Evolutionary conservation across 2,329 filamentous ascomycete genomes (phyloP).

Genomic region (Apiospora koreana): DNA sequence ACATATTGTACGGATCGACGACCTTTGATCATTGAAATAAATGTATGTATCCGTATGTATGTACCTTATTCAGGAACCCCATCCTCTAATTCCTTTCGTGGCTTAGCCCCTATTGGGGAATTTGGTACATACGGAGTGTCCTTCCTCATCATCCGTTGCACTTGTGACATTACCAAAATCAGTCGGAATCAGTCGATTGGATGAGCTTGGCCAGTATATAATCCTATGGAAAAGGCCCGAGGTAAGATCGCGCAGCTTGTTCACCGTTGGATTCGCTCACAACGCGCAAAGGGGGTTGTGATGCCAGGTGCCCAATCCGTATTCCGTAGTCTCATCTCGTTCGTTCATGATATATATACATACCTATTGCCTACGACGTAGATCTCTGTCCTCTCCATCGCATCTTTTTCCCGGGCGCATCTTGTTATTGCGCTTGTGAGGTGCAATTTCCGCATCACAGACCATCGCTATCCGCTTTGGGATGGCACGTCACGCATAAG

Average conservation of each 20-base stretch:
- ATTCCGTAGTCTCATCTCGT: neutral
- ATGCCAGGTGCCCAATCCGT: no score
- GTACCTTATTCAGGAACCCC: neutral
- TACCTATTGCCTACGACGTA: no score
- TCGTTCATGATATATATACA: neutral
- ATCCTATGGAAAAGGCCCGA: neutral
- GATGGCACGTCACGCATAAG: neutral
- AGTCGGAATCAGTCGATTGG: neutral
- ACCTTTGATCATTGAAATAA: no score
- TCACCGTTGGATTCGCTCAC: neutral
- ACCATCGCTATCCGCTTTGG: neutral
- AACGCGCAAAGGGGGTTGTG: neutral
- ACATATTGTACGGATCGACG: no score
- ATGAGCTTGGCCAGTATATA: neutral
- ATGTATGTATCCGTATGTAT: no score
- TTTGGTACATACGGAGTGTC: neutral
- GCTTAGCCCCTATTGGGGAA: neutral
- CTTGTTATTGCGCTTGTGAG: neutral
- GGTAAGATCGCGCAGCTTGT: neutral
- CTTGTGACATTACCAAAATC: neutral
- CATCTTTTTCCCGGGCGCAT: neutral
- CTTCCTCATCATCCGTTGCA: neutral
- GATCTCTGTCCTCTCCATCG: neutral
- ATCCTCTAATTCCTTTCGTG: neutral
- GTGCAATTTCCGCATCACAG: conserved; percentile 2